These are phyloP conservation scores for Fusarium denticulatum DNA, from an alignment of 2,329 filamentous ascomycete species.

Conservation along the genomic window DNA sequence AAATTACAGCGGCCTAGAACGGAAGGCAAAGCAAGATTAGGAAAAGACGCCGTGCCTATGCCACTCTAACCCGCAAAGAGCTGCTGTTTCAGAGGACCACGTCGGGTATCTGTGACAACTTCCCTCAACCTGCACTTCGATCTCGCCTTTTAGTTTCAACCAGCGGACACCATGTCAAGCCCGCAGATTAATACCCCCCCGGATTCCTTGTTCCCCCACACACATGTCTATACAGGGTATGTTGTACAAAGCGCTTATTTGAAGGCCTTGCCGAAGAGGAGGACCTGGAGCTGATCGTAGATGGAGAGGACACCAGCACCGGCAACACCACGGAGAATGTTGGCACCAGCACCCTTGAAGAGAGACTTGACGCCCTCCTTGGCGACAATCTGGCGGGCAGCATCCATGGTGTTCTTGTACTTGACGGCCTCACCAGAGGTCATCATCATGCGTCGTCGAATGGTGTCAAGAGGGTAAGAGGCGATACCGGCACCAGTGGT, in stretches of 20 bases:
- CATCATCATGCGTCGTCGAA: constrained; percentile 99
- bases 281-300: constrained; percentile 99
- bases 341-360: constrained; percentile 99
- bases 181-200: constrained; percentile 46
- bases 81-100: constrained; percentile 53
- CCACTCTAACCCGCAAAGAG: constrained; percentile 60
- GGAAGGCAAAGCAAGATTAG: constrained; percentile 57
- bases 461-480: constrained; percentile 99
- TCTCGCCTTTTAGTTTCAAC: constrained; percentile 59
- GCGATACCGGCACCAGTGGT: constrained; percentile 99
- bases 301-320: constrained; percentile 99
- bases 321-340: constrained; percentile 99
- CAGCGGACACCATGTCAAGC: constrained; percentile 51
- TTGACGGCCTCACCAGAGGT: constrained; percentile 97
- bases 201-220: constrained; percentile 44
- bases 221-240: constrained; percentile 55
- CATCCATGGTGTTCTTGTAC: constrained; percentile 97
- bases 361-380: constrained; percentile 98
- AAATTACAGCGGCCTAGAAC: constrained; percentile 70
- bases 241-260: constrained; percentile 64
- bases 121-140: constrained; percentile 56
- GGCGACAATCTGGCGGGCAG: constrained; percentile 94
- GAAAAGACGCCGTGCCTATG: constrained; percentile 60
- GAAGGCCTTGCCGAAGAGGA: constrained; percentile 99
- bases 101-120: constrained; percentile 53